Conservation (phyloP, 495 filamentous ascomycete genomes). For the Annulohypoxylon moriforme region DNA sequence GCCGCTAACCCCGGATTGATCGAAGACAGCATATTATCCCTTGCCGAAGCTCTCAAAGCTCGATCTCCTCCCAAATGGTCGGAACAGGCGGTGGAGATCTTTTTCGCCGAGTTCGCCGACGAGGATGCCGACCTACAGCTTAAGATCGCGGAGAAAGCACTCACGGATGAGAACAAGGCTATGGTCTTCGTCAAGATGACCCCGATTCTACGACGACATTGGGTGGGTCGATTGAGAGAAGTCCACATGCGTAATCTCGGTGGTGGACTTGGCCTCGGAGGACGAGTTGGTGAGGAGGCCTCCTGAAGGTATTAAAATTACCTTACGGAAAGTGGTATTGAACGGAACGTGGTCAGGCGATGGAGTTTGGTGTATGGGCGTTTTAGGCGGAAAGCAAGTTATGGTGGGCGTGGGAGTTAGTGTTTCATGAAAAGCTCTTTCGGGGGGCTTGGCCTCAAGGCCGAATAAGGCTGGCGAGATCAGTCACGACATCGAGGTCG, state of each 20-base stretch:
- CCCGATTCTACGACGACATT: conserved; percentile 54
- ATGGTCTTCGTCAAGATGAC: conserved; percentile 67
- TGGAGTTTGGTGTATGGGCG: conserved; percentile 28
- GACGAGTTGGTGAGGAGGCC: conserved; percentile 47
- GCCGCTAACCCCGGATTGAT: conserved; percentile 24
- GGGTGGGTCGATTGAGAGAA: conserved; percentile 60
- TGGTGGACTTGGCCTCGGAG: conserved; percentile 40
- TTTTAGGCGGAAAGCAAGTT: conserved; percentile 7
- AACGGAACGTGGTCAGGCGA: neutral
- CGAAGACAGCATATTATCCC: conserved; percentile 47
- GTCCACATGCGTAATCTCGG: conserved; percentile 56
- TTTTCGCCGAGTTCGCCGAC: conserved; percentile 60
- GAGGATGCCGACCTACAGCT: conserved; percentile 63
- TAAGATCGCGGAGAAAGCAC: conserved; percentile 63
- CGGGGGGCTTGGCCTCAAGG: conserved; percentile 11
- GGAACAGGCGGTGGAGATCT: conserved; percentile 62
- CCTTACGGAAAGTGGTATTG: neutral
- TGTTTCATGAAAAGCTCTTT: neutral
- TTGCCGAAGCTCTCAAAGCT: conserved; percentile 52
- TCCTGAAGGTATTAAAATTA: conserved; percentile 23
- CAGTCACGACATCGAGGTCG: conserved; percentile 8
- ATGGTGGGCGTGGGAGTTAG: conserved; percentile 1
- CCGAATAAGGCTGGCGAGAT: neutral
- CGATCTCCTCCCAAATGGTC: conserved; percentile 51
- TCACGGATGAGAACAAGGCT: conserved; percentile 64